Conservation (phyloP, 345 rosid genomes). For the Eucalyptus curtisii region DNA sequence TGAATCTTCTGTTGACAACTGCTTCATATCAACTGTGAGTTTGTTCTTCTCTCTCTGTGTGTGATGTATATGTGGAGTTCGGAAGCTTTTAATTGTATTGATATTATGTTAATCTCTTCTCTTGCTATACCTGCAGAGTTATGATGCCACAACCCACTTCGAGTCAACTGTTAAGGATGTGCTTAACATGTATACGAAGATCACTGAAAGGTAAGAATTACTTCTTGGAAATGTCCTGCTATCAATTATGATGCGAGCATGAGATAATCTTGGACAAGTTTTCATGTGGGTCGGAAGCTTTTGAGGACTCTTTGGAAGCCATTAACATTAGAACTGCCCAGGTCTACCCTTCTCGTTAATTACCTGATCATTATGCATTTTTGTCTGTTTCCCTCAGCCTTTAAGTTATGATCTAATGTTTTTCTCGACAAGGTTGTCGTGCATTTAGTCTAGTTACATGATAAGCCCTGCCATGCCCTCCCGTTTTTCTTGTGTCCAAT, state of each 20-base stretch:
- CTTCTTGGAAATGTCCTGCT: not conserved
- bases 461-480: not conserved
- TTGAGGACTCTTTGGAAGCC: not conserved
- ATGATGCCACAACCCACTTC: constrained; percentile 95
- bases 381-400: not conserved
- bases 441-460: not conserved
- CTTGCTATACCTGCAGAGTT: constrained; percentile 44
- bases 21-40: constrained; percentile 83
- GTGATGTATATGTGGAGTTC: not conserved
- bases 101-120: not conserved
- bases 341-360: not conserved
- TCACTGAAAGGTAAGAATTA: constrained; percentile 75
- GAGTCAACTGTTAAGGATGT: constrained; percentile 89
- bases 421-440: not conserved
- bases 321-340: not conserved
- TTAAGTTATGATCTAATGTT: not conserved
- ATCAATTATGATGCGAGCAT: not conserved
- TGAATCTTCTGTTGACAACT: constrained; percentile 78
- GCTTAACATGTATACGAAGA: constrained; percentile 77
- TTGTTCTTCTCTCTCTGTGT: not conserved
- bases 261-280: not conserved
- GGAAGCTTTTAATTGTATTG: not conserved
- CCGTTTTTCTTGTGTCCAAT: not conserved
- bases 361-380: not conserved
- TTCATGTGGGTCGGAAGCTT: not conserved